phyloP scores from a whole-genome alignment of 2,329 filamentous ascomycete genomes.

The Neoascochyta sp. region DNA sequence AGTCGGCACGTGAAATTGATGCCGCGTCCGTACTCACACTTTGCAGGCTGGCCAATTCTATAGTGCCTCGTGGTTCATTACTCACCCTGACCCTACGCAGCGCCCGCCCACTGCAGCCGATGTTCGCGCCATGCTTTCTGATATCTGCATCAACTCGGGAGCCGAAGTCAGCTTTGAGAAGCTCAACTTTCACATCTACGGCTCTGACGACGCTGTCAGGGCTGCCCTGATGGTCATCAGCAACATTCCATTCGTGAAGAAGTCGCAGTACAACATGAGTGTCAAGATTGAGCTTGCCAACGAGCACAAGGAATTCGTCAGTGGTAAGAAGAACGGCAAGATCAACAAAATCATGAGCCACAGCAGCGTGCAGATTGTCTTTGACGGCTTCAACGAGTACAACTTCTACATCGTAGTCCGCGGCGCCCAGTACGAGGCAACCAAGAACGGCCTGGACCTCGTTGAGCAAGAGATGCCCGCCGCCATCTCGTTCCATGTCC shows the following conservation, averaged over 20 bases:
- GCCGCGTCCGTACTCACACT: conserved; percentile 22
- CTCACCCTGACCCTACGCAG: conserved; percentile 66
- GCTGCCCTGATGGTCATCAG: conserved; percentile 91
- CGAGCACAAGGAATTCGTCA: conserved; percentile 99
- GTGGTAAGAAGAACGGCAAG: conserved; percentile 99
- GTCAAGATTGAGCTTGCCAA: conserved; percentile 99
- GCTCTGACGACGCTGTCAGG: conserved; percentile 94
- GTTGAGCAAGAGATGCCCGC: conserved; percentile 99
- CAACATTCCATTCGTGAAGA: conserved; percentile 82
- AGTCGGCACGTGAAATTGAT: conserved; percentile 38
- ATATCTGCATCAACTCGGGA: conserved; percentile 94
- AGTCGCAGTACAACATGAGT: conserved; percentile 85
- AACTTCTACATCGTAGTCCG: conserved; percentile 99
- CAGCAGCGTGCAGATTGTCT: conserved; percentile 98
- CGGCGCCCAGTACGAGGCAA: conserved; percentile 85
- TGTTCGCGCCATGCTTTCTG: conserved; percentile 83
- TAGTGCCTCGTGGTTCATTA: conserved; percentile 92
- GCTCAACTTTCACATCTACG: conserved; percentile 87
- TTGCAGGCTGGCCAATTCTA: conserved; percentile 90
- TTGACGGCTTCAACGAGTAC: conserved; percentile 98
- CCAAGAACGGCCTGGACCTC: conserved; percentile 85
- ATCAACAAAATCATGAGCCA: conserved; percentile 99
- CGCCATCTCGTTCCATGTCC: conserved; percentile 97
- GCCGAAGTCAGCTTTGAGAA: conserved; percentile 95
- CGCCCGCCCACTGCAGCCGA: conserved; percentile 63